Conservation (phyloP, 768 basidiomycete genomes). For the Exidia glandulosa region DNA sequence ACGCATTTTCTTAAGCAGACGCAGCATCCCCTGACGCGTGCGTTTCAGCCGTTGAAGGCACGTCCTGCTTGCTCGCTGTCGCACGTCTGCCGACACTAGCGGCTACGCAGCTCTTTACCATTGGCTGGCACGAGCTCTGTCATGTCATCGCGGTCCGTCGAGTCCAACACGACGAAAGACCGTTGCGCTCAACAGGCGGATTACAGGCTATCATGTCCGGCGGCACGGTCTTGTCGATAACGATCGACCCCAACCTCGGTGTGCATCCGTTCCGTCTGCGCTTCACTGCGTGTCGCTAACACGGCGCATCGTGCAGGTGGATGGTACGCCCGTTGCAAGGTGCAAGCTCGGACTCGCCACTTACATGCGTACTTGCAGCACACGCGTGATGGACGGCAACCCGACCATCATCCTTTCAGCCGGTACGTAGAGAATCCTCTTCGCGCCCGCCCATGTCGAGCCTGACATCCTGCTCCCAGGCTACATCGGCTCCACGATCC, state of each 20-base stretch:
- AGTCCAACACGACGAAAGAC: neutral
- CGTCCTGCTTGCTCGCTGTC: neutral
- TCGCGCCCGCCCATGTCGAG: neutral
- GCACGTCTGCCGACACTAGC: neutral
- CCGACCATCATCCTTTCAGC: constrained; percentile 62
- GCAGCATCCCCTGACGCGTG: neutral
- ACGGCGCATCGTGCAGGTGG: constrained; percentile 49
- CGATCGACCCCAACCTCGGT: constrained; percentile 76
- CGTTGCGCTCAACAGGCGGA: neutral
- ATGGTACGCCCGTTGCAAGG: neutral
- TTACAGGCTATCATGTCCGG: constrained; percentile 68
- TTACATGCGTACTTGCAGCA: neutral
- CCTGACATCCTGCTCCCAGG: constrained; percentile 24
- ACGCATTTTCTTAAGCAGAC: neutral
- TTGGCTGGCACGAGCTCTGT: constrained; percentile 83
- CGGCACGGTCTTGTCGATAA: constrained; percentile 65
- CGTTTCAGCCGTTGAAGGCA: constrained; percentile 46
- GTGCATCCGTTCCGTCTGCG: constrained; percentile 45
- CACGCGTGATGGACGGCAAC: constrained; percentile 57
- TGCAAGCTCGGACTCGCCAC: neutral
- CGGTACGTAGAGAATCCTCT: neutral
- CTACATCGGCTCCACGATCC: constrained; percentile 70
- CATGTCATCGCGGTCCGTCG: constrained; percentile 62
- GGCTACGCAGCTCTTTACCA: constrained; percentile 48
- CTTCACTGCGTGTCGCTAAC: constrained; percentile 38